Evolutionary conservation across 2,329 filamentous ascomycete genomes (phyloP), one percentile per base, ranked within the genome.

Genomic region (Fusarium mexicanum): DNA sequence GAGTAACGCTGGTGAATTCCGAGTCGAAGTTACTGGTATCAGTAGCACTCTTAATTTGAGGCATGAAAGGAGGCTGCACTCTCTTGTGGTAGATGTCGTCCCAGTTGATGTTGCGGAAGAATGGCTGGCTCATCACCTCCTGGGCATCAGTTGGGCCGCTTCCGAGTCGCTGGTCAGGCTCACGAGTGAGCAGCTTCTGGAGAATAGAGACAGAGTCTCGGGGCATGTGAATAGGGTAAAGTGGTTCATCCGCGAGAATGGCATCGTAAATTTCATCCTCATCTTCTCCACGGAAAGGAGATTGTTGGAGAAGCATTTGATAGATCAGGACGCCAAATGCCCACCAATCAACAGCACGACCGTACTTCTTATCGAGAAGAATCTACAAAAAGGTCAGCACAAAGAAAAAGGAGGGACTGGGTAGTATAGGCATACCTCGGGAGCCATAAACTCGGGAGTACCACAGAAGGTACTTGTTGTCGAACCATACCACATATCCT

Each of bases 1-100:
- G 96, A 47, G 96, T 99, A 62, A 99, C 96, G 80, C 96, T 98
- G 3, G 96, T 99, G 82, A 99, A 99, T 82, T 99, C 96, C 53
- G 94, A 94, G 82, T 99, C 96, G 83, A 99, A 99, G 86, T 99
- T 99, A 88, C 95, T 98, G n/a, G 96, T 99, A 85, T 99, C 96
- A 48, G 96, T 98, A 14, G 95, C 90, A 81, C 90, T 97, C 84
- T 93, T 96, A 79, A 99, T 97, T 43, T 91, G 90, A 24, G 96
- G 96, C 83, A 95, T 84, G 86, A 98, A 98, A 2, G 96, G 96
- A 61, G 96, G 93, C 61, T 91, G 89, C 26, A 98, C 91, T 41
- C 94, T 91, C 90, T 98, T 99, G 85, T 98, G 90, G 83, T 98
- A 98, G 71, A 99, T 95, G 81, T 99, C 96, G 75, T 99, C 96